Conservation (phyloP, 306 rosid genomes). For the Acacia acuminata region DNA sequence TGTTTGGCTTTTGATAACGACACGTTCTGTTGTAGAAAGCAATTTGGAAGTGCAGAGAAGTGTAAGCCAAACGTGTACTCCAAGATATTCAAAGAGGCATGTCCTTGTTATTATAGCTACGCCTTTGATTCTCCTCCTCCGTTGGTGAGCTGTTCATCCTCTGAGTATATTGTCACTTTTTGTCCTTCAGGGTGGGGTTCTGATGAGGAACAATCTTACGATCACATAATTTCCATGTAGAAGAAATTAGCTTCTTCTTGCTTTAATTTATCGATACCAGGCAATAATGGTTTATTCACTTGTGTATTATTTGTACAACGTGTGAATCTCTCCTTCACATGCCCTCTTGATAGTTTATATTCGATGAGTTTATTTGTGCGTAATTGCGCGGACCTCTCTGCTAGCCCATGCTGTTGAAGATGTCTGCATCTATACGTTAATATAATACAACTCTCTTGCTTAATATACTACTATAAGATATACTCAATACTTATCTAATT, state of each 20-base stretch:
- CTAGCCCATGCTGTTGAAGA: too few species aligned
- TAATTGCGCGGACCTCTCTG: too few species aligned
- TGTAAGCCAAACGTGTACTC: constrained; percentile 79
- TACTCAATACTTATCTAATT: too few species aligned
- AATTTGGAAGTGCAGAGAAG: constrained; percentile 57
- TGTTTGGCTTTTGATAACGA: constrained; percentile 79
- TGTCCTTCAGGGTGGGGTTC: constrained; percentile 74
- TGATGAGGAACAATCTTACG: not conserved
- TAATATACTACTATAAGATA: too few species aligned
- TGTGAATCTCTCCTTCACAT: not conserved
- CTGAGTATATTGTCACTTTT: constrained; percentile 59
- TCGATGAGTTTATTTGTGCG: too few species aligned
- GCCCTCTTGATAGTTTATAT: not conserved
- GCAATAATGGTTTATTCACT: not conserved
- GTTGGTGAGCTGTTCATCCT: constrained; percentile 58
- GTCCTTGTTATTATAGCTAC: constrained; percentile 73
- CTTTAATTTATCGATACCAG: not conserved
- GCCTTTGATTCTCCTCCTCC: constrained; percentile 79
- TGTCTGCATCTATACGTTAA: too few species aligned
- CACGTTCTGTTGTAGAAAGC: constrained; percentile 71
- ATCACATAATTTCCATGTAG: not conserved
- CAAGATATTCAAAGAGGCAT: constrained; percentile 73
- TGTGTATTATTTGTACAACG: not conserved
- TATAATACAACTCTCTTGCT: too few species aligned
- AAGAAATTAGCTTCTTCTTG: not conserved